A percentile compares a stretch with the other conserved stretches of the same genome.
Conservation (phyloP, 768 basidiomycete genomes). For the Mycena galopus region DNA sequence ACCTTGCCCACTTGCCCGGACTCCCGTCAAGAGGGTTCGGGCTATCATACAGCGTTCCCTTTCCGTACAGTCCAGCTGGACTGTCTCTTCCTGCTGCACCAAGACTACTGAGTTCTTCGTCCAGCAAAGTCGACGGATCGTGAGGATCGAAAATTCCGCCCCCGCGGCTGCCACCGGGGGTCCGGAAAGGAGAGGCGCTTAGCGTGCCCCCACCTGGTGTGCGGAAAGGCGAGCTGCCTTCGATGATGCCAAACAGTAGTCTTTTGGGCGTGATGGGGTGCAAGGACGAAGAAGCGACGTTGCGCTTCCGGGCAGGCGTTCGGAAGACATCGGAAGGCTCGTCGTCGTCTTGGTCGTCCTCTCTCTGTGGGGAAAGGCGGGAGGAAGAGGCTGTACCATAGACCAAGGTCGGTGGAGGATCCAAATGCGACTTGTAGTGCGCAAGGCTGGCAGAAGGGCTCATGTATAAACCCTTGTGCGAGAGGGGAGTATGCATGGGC, state of each 20-base stretch:
- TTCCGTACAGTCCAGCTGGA: constrained; percentile 77
- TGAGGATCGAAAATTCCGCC: constrained; percentile 75
- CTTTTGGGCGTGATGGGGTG: constrained; percentile 58
- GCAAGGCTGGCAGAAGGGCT: constrained; percentile 74
- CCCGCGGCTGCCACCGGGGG: constrained; percentile 55
- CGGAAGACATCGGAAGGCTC: constrained; percentile 49
- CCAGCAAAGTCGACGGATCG: constrained; percentile 74
- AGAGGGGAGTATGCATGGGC: constrained; percentile 74
- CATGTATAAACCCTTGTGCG: constrained; percentile 78
- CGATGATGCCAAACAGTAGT: constrained; percentile 52
- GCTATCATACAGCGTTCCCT: constrained; percentile 76
- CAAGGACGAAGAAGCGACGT: constrained; percentile 46
- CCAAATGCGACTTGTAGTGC: constrained; percentile 77
- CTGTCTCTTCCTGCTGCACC: constrained; percentile 66
- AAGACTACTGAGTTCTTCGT: constrained; percentile 77
- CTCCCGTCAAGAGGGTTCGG: constrained; percentile 67
- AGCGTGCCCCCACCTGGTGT: constrained; percentile 46
- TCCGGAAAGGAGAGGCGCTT: constrained; percentile 58
- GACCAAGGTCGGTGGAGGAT: constrained; percentile 65
- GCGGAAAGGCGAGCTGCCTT: constrained; percentile 57
- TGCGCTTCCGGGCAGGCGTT: constrained; percentile 62
- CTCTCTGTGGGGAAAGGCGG: constrained; percentile 40
- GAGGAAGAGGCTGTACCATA: constrained; percentile 48
- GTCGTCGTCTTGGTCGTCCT: constrained; percentile 23
- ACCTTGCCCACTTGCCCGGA: constrained; percentile 65